Evolutionary conservation across 2,329 filamentous ascomycete genomes (phyloP).

Genomic region (Fusarium temperatum): DNA sequence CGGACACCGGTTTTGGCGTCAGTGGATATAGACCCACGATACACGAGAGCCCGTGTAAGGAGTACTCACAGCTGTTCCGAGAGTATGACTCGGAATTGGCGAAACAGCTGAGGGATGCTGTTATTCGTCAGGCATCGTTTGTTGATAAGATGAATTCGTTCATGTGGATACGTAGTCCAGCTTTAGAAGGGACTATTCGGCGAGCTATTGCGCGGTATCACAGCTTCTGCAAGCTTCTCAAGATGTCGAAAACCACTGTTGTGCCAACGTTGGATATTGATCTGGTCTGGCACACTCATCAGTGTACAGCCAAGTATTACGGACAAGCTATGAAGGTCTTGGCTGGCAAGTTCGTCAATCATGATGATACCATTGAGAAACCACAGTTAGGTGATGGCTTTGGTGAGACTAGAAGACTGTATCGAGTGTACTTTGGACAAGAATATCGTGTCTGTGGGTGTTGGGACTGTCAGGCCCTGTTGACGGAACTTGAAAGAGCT

Average conservation of each 20-base stretch:
- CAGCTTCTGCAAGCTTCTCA: slow-evolving; percentile 49
- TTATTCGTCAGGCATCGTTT: slow-evolving; percentile 50
- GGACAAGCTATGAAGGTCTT: slow-evolving; percentile 17
- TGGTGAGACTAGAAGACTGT: slow-evolving; percentile 44
- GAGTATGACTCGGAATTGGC: neutral
- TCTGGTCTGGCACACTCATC: slow-evolving; percentile 56
- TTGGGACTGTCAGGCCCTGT: slow-evolving; percentile 50
- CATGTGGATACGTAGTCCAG: slow-evolving; percentile 52
- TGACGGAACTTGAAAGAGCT: slow-evolving; percentile 34
- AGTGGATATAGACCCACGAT: fast-evolving
- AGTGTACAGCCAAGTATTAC: slow-evolving; percentile 47
- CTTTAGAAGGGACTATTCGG: neutral
- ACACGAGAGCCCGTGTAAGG: neutral
- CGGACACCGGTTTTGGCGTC: fast-evolving
- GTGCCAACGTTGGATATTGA: slow-evolving; percentile 56
- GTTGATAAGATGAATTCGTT: slow-evolving; percentile 52
- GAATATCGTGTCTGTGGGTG: slow-evolving; percentile 50
- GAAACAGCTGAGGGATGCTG: slow-evolving; percentile 42
- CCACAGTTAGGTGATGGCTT: slow-evolving; percentile 41
- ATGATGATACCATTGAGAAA: slow-evolving; percentile 50
- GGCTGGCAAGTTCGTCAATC: slow-evolving; percentile 46
- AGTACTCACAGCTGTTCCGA: neutral
- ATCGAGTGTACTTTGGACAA: slow-evolving; percentile 44
- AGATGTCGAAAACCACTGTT: slow-evolving; percentile 35
- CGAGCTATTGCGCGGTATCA: slow-evolving; percentile 50